Percentiles rank a stretch among this genome's conserved stretches.
Conservation (phyloP, 169 alveolate genomes). For the Plasmodium gonderi region DNA sequence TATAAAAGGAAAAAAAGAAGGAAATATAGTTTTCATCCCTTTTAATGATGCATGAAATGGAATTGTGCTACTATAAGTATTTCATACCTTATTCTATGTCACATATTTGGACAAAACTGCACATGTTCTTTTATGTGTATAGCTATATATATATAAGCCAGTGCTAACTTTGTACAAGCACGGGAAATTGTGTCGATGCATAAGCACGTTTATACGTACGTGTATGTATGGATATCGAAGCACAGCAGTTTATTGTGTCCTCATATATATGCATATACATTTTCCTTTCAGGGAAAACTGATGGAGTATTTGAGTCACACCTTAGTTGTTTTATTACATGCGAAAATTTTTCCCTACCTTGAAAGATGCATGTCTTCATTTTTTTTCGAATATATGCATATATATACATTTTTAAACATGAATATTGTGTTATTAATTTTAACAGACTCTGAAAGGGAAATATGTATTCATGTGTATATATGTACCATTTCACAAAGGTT, state of each 20-base stretch:
- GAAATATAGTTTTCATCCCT: not conserved
- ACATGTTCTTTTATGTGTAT: not conserved
- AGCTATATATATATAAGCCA: not conserved
- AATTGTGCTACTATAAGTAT: not conserved
- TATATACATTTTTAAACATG: not conserved
- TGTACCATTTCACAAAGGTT: not conserved
- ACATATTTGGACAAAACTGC: not conserved
- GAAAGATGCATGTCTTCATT: not conserved
- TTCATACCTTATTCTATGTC: not conserved
- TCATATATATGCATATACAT: not conserved
- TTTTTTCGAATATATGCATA: not conserved
- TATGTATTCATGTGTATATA: not conserved
- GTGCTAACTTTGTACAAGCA: not conserved
- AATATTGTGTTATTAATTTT: not conserved
- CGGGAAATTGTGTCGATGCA: not conserved
- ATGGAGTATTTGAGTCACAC: not conserved
- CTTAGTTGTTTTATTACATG: not conserved
- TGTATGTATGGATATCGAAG: too few species aligned
- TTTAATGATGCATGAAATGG: not conserved
- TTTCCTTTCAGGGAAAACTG: not conserved
- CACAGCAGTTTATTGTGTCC: not conserved
- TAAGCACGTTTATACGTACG: not conserved
- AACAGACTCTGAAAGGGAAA: not conserved
- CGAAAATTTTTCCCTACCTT: not conserved
- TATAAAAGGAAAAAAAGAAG: not conserved